These are phyloP conservation scores for Psilocybe azurescens DNA, from an alignment of 768 basidiomycete genomes.

Conservation along the genomic window DNA sequence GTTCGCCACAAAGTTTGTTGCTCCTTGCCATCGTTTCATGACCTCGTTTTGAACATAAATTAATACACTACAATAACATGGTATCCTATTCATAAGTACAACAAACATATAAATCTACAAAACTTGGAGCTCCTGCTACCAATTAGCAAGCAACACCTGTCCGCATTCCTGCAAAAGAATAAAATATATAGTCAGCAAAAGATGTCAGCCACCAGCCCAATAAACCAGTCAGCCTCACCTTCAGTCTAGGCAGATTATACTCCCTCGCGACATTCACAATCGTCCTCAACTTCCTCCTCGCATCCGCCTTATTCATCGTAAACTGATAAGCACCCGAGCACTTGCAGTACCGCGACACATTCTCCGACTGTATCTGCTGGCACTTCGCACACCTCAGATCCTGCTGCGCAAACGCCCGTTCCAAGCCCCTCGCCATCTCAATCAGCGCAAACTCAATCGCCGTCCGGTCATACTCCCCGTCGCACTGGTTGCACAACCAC, in stretches of 20 bases:
- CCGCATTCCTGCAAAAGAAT: conserved; percentile 46
- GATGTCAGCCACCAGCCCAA: neutral
- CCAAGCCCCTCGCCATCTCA: conserved; percentile 70
- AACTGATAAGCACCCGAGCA: conserved; percentile 88
- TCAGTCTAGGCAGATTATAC: conserved; percentile 70
- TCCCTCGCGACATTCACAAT: conserved; percentile 83
- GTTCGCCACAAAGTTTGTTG: no score
- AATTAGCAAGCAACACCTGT: conserved; percentile 46
- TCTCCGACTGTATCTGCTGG: conserved; percentile 89
- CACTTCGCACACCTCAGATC: conserved; percentile 91
- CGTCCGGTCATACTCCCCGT: conserved; percentile 86
- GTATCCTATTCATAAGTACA: conserved; percentile 1
- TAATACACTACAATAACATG: neutral
- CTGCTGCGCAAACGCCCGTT: conserved; percentile 83
- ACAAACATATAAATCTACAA: neutral
- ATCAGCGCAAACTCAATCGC: conserved; percentile 89
- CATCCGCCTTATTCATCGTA: conserved; percentile 74
- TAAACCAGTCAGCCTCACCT: conserved; percentile 45
- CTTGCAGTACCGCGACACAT: conserved; percentile 81
- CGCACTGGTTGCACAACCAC: conserved; percentile 77
- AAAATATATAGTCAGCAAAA: conserved; percentile 2
- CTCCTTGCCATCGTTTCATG: no score
- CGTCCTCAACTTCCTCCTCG: conserved; percentile 74
- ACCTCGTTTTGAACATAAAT: neutral
- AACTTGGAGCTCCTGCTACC: conserved; percentile 31